phyloP scores from a whole-genome alignment of 108 stramenopile species.

The Conticribra guillardii region DNA sequence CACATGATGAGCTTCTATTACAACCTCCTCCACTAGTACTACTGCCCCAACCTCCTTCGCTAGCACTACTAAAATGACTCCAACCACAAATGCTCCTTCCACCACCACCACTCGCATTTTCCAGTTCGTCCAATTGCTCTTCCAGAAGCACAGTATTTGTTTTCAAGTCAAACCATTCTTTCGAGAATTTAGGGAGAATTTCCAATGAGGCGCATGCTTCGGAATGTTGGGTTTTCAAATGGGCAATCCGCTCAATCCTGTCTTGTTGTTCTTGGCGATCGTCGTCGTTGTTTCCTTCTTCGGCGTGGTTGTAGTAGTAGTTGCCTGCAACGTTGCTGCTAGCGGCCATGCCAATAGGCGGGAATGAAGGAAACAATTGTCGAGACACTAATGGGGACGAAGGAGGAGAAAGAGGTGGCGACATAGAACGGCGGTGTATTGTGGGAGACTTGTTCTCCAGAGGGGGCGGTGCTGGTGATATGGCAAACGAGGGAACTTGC shows the following conservation, averaged over 20 bases:
- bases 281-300: not conserved
- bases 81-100: not conserved
- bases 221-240: slow-evolving; percentile 1
- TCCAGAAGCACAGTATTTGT: slow-evolving; percentile 6
- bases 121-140: slow-evolving; percentile 8
- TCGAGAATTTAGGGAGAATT: not conserved
- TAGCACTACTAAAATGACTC: slow-evolving; percentile 12
- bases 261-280: slow-evolving; percentile 2
- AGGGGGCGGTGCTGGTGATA: not conserved
- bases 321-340: slow-evolving; percentile 1
- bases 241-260: not conserved
- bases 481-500: not conserved
- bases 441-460: not conserved
- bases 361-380: slow-evolving; percentile 2
- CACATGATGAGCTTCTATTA: no score
- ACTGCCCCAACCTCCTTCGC: not conserved
- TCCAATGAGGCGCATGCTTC: slow-evolving; percentile 7
- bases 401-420: slow-evolving; percentile 12
- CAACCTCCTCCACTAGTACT: not conserved
- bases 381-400: slow-evolving; percentile 11
- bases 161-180: slow-evolving; percentile 12
- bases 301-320: slow-evolving; percentile 3
- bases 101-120: not conserved
- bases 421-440: not conserved
- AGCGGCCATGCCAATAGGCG: not conserved